These are phyloP conservation scores for Scedosporium dehoogii DNA, from an alignment of 2,329 filamentous ascomycete species.

Conservation along the genomic window DNA sequence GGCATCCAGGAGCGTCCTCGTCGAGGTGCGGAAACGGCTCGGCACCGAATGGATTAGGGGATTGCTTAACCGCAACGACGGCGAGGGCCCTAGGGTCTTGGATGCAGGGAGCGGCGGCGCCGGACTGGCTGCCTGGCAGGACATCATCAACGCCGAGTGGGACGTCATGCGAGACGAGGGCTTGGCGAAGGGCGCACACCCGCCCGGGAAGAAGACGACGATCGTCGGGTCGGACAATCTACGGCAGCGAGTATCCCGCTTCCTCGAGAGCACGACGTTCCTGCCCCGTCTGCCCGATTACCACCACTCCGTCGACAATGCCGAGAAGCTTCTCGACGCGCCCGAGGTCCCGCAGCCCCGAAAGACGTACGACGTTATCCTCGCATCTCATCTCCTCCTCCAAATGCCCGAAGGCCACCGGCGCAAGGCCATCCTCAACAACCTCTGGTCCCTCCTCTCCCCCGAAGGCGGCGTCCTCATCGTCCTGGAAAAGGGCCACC, in stretches of 20 bases:
- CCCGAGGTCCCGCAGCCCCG: constrained; percentile 43
- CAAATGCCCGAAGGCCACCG: constrained; percentile 64
- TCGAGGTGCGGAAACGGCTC: constrained; percentile 64
- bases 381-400: constrained; percentile 78
- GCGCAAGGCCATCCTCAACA: constrained; percentile 71
- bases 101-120: constrained; percentile 69
- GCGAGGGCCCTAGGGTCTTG: constrained; percentile 51
- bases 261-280: constrained; percentile 85
- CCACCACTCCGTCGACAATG: constrained; percentile 52
- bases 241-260: constrained; percentile 61
- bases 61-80: constrained; percentile 47
- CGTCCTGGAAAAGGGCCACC: constrained; percentile 82
- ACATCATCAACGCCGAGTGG: constrained; percentile 75
- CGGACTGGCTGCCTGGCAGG: constrained; percentile 64
- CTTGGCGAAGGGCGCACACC: constrained; percentile 29
- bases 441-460: constrained; percentile 79
- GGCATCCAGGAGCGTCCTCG: constrained; percentile 54
- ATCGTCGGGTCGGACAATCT: constrained; percentile 67
- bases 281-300: constrained; percentile 87
- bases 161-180: constrained; percentile 51
- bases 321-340: constrained; percentile 49
- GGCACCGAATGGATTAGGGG: constrained; percentile 61
- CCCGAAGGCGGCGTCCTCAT: constrained; percentile 79
- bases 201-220: constrained; percentile 68
- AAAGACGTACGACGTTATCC: constrained; percentile 82